Evolutionary conservation across 257 asterid genomes (phyloP).

Genomic region (Prunella vulgaris): DNA sequence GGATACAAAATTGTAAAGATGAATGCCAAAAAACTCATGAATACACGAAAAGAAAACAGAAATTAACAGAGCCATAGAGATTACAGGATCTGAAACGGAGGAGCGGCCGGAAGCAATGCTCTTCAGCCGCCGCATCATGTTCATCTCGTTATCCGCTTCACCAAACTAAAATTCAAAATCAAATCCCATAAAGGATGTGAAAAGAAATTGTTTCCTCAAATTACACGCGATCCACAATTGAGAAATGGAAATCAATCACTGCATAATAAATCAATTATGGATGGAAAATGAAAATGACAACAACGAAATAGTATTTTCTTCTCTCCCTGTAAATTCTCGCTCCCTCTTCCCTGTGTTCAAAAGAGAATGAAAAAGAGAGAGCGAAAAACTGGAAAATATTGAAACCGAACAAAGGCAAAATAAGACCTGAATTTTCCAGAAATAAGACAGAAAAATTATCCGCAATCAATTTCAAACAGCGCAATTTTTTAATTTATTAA

Average conservation of each 20-base stretch:
- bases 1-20: neutral
- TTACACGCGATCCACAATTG: neutral
- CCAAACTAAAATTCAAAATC: constrained; percentile 17
- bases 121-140: constrained; percentile 88
- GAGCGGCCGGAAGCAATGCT: constrained; percentile 90
- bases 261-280: neutral
- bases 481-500: neutral
- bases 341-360: constrained; percentile 25
- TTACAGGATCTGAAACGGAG: constrained; percentile 93
- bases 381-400: neutral
- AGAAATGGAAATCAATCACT: constrained; percentile 5
- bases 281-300: neutral
- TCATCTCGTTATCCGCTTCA: constrained; percentile 34
- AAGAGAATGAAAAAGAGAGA: constrained; percentile 19
- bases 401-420: constrained; percentile 6
- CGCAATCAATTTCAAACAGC: neutral
- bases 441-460: neutral
- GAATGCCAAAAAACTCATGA: neutral
- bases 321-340: constrained; percentile 11
- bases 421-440: neutral
- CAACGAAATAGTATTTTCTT: neutral
- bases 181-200: constrained; percentile 17
- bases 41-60: neutral
- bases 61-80: constrained; percentile 8
- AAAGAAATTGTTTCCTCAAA: neutral